phyloP scores from a whole-genome alignment of 139 green algal species.

The Klebsormidium nitens region DNA sequence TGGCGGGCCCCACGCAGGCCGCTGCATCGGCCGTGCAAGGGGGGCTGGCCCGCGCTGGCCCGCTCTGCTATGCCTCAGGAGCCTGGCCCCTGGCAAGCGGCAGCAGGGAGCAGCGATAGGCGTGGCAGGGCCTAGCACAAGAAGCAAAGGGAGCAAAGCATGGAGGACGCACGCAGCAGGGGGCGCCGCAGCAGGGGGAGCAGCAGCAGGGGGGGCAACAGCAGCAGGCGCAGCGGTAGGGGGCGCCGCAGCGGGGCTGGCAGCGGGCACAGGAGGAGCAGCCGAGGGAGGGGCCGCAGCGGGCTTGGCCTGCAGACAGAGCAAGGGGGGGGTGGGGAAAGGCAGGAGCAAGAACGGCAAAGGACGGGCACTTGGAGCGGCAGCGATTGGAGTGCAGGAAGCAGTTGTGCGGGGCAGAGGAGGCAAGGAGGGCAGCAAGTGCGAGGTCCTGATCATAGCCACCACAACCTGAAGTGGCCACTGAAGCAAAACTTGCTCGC shows the following conservation, averaged over 20 bases:
- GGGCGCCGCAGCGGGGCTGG: slow-evolving; percentile 5
- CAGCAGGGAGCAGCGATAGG: neutral
- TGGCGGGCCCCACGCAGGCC: too few relatives aligned
- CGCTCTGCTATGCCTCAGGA: too few relatives aligned
- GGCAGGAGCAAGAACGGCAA: slow-evolving; percentile 13
- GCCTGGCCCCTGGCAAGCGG: too few relatives aligned
- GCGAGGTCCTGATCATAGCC: too few relatives aligned
- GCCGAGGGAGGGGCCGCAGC: slow-evolving; percentile 28
- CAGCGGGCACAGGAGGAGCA: slow-evolving; percentile 18
- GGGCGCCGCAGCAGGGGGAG: slow-evolving; percentile 16
- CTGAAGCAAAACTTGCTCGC: too few relatives aligned
- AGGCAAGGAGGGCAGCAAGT: too few relatives aligned
- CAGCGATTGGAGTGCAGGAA: too few relatives aligned
- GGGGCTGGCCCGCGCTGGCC: too few relatives aligned
- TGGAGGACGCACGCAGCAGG: neutral
- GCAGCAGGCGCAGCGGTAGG: slow-evolving; percentile 32
- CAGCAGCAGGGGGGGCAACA: slow-evolving; percentile 24
- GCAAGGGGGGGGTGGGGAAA: slow-evolving; percentile 3
- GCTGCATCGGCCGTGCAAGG: too few relatives aligned
- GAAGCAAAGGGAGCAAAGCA: neutral
- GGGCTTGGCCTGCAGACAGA: slow-evolving; percentile 10
- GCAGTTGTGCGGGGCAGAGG: too few relatives aligned
- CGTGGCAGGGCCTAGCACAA: neutral
- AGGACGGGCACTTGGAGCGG: too few relatives aligned
- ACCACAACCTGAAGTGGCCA: too few relatives aligned